Base-by-base conservation (phyloP, 495 filamentous ascomycete genomes). In the Apodospora peruviana region DNA sequence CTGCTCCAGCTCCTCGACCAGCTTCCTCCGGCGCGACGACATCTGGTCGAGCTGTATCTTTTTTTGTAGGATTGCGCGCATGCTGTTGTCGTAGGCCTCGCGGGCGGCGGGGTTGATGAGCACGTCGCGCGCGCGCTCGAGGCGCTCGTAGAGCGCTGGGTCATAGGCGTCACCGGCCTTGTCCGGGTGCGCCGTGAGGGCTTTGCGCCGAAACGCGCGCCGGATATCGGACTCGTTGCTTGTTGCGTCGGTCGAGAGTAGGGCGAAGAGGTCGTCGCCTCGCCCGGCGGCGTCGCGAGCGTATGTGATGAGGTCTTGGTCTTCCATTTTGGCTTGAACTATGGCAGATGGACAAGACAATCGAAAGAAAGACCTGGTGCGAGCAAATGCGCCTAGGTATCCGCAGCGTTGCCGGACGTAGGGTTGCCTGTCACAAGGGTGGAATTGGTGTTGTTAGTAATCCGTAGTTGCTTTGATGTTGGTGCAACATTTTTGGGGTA, bases 121-220 rank as follows among this genome's bases (percentile, higher is more conserved):
- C 38, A 73, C 67, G 50, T 72, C 72, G 53, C 71, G 66, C 5
- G 73, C 70, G 19, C 67, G 65, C 52, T 72, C 71, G 58, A 75
- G 67, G 3, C 66, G 59, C 55, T 73, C 66, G 69, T 72, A 76
- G 54, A 68, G 60, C 12, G 51, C 61, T 9, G 72, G 55, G 51
- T 75, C 72, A 61, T 71, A 76, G 48, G 62, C 52, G 23, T 64
- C 66, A 48, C 69, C 64, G 1, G 71, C 65, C 53, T 74, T 74
- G 67, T 76, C 73, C n/a, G 73, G 73, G 40, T 76, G 73, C 36
- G 73, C 65, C n/a, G 73, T 75, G 8, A 76, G 60, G 0, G 67
- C 69, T 41, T 69, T 69, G 43, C 65, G 64, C 0, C 62, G 57
- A 62, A 72, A 76, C 39, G 72, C 72, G 44, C 68, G 64, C 29